These are phyloP conservation scores for Sideroxylon spinosum DNA, from an alignment of 179 eudicot species.

Conservation along the genomic window DNA sequence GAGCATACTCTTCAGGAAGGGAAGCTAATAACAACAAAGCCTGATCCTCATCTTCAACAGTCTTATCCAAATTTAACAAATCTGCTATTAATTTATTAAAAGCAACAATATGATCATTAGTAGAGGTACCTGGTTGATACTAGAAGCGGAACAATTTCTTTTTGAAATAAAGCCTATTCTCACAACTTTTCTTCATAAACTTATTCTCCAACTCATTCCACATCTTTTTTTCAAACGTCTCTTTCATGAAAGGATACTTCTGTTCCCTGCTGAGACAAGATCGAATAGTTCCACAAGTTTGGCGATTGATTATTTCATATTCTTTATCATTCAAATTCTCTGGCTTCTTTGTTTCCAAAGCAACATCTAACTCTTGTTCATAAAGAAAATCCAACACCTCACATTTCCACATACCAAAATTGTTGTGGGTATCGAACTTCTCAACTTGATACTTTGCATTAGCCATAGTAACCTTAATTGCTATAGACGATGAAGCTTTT, in stretches of 20 bases:
- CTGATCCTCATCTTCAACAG: background rate
- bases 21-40: background rate
- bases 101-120: background rate
- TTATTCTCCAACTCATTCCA: background rate
- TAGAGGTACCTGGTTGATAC: background rate
- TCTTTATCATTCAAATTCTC: background rate
- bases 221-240: background rate
- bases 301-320: background rate
- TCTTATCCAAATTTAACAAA: background rate
- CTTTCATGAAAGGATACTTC: background rate
- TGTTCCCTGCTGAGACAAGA: background rate
- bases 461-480: too few species aligned
- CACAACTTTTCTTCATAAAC: background rate
- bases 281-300: background rate
- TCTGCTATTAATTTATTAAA: background rate
- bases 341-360: background rate
- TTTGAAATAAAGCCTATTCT: background rate
- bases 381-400: background rate
- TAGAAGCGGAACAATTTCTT: background rate
- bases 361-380: background rate
- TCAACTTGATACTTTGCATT: background rate
- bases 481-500: too few species aligned
- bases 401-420: background rate
- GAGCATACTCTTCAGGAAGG: background rate
- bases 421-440: background rate